Conservation (phyloP, 1,139 yeast genomes). For the Nakaseomyces sp. region DNA sequence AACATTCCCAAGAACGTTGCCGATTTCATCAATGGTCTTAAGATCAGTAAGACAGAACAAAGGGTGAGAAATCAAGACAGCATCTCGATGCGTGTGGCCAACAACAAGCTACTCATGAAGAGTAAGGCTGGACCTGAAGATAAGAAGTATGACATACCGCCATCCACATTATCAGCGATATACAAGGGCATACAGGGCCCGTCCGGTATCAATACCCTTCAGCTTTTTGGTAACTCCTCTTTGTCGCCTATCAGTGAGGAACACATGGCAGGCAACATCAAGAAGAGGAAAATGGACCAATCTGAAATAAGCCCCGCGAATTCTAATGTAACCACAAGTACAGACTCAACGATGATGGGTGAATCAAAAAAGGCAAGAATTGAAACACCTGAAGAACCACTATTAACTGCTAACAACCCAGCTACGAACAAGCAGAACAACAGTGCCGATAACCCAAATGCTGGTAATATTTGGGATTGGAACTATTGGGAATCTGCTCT, state of each 20-base stretch:
- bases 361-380: conserved; percentile 30
- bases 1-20: conserved; percentile 23
- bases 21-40: conserved; percentile 28
- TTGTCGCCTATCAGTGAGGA: conserved; percentile 4
- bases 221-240: conserved; percentile 9
- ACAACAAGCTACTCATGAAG: conserved; percentile 24
- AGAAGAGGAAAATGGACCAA: conserved; percentile 26
- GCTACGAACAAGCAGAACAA: conserved; percentile 42
- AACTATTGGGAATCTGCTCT: conserved; percentile 20
- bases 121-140: conserved; percentile 18
- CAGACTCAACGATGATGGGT: conserved; percentile 18
- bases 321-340: conserved; percentile 19
- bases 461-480: conserved; percentile 29
- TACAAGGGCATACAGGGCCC: conserved; percentile 18
- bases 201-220: conserved; percentile 13
- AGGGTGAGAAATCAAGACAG: conserved; percentile 29
- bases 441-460: conserved; percentile 50
- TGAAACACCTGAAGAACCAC: conserved; percentile 31
- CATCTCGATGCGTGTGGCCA: conserved; percentile 18
- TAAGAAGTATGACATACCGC: conserved; percentile 1
- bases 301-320: conserved; percentile 25
- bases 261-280: conserved; percentile 8
- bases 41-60: conserved; percentile 27
- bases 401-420: conserved; percentile 13
- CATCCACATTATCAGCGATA: conserved; percentile 8